phyloP scores from a whole-genome alignment of 1,284 basidiomycete genomes.

The Uromyces viciae-fabae region DNA sequence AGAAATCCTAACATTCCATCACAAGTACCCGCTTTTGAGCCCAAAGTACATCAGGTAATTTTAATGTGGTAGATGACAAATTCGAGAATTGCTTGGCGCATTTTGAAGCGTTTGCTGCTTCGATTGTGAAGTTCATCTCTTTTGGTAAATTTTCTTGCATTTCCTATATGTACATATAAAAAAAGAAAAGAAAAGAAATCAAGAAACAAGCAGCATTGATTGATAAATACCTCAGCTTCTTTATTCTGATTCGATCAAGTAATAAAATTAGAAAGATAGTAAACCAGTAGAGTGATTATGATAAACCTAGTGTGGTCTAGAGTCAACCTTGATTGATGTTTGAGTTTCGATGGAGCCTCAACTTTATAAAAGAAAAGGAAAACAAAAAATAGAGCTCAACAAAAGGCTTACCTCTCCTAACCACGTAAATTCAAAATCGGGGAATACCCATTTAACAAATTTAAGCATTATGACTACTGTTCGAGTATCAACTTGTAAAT shows the following conservation, averaged over 20 bases:
- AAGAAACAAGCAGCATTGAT: background rate
- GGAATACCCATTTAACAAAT: conserved; percentile 78
- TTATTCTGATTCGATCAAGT: too few relatives aligned
- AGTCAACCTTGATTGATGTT: background rate
- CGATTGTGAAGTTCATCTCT: conserved; percentile 82
- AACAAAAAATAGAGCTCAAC: too few relatives aligned
- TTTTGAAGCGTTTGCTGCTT: conserved; percentile 76
- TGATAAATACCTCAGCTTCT: too few relatives aligned
- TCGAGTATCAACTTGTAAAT: conserved; percentile 79
- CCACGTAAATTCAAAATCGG: conserved; percentile 90
- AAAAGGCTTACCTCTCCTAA: conserved; percentile 56
- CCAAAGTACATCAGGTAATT: conserved; percentile 81
- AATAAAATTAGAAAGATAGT: too few relatives aligned
- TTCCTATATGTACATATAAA: conserved; percentile 70
- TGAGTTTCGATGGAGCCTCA: background rate
- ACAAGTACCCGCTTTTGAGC: conserved; percentile 81
- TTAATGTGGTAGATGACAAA: conserved; percentile 71
- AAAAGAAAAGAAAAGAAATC: background rate
- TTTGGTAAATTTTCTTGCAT: conserved; percentile 71
- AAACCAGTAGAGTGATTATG: too few relatives aligned
- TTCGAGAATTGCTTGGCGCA: conserved; percentile 69
- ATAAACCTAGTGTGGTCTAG: too few relatives aligned
- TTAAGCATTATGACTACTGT: conserved; percentile 58
- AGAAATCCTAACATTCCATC: conserved; percentile 68
- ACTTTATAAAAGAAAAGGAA: background rate